Percentiles rank a stretch among this genome's conserved stretches.
phyloP scores from a whole-genome alignment of 768 basidiomycete species.

The Mycena capillaripes region DNA sequence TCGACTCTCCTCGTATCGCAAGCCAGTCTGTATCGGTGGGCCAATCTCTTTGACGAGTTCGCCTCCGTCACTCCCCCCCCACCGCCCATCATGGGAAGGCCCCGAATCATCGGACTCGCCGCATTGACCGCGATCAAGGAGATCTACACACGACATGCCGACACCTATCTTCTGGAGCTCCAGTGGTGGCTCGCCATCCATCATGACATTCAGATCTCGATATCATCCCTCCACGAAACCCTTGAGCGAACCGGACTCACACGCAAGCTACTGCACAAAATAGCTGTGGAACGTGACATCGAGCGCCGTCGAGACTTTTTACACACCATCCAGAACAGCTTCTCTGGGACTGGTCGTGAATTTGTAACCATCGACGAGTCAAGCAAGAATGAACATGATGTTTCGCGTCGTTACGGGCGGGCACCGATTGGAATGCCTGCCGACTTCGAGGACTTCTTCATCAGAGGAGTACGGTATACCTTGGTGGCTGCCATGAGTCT shows the following conservation, averaged over 20 bases:
- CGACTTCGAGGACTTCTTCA: constrained; percentile 40
- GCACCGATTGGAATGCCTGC: constrained; percentile 39
- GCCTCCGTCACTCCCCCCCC: not conserved
- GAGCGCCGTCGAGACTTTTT: constrained; percentile 30
- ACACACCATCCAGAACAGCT: constrained; percentile 11
- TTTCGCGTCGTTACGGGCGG: constrained; percentile 41
- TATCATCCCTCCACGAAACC: constrained; percentile 62
- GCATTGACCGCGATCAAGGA: constrained; percentile 39
- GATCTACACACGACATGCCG: constrained; percentile 32
- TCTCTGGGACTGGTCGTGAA: constrained; percentile 34
- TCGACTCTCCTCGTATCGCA: constrained; percentile 10
- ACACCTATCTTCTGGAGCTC: constrained; percentile 42
- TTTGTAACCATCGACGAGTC: constrained; percentile 46
- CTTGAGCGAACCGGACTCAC: constrained; percentile 79
- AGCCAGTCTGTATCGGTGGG: constrained; percentile 23
- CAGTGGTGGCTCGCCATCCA: constrained; percentile 38
- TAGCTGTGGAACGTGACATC: constrained; percentile 42
- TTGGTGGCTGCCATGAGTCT: constrained; percentile 47
- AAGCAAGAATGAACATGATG: constrained; percentile 45
- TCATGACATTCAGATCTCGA: constrained; percentile 41
- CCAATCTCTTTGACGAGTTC: constrained; percentile 5
- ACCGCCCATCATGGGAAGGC: constrained; percentile 39
- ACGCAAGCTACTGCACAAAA: constrained; percentile 70
- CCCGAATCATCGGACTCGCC: constrained; percentile 37
- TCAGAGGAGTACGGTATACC: constrained; percentile 42